Evolutionary conservation across 495 filamentous ascomycete genomes (phyloP), one percentile per base, ranked within the genome.

Genomic region (Penicillium cataractarum): DNA sequence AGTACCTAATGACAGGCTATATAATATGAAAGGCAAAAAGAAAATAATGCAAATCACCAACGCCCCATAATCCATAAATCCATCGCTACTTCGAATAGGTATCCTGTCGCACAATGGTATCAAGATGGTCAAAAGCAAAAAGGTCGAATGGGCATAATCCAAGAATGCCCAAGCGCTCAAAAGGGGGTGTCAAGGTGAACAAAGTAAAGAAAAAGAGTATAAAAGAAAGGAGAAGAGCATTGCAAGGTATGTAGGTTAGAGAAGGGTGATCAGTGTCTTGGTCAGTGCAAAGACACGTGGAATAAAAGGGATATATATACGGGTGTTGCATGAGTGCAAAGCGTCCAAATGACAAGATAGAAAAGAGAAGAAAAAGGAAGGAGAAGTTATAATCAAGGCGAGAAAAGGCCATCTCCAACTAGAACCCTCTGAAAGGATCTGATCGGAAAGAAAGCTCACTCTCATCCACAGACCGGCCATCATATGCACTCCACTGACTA

Each of bases 341-440:
- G 9, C 6, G 31, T 1, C 51, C 31, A 51, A 42, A 19, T 49
- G 37, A 42, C n/a, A 65, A 56, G 55, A 61, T 54, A 39, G 33
- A 22, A 61, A 21, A 54, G 22, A 54, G 22, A 54, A 52, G 52
- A 49, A 57, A 31, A 58, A 50, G 19, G 29, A 57, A 50, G 13
- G n/a, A 46, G 42, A 27, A 55, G 42, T 54, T 37, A 21, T 33
- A 57, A 29, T 19, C 48, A 8, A 31, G 35, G 44, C n/a, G 24
- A 33, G 53, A 58, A 42, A 55, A 31, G 27, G 29, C 40, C 37
- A 4, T 35, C 17, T 19, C 37, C n/a, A 33, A 19, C 26, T 69
- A 80, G 40, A 80, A 80, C 10, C 78, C 78, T 3, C 73, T 70
- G 51, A 78, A 81, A 0, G 71, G 74, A 66, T 81, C 76, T 21